phyloP scores from a whole-genome alignment of 2,329 filamentous ascomycete genomes.

The Neopestalotiopsis sp. region DNA sequence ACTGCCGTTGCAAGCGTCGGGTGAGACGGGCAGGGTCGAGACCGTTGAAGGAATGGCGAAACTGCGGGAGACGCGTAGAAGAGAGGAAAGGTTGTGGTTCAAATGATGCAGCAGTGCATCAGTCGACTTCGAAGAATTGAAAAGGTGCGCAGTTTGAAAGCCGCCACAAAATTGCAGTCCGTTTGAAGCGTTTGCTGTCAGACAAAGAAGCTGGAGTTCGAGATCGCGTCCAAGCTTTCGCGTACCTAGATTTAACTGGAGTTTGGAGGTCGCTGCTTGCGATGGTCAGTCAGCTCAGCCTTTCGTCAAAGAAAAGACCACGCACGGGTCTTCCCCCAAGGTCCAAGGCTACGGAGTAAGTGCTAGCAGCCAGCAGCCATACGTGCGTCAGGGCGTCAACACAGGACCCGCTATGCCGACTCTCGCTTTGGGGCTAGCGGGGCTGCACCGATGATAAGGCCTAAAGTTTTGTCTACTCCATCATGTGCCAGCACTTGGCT shows the following conservation, averaged over 20 bases:
- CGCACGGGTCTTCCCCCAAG: neutral
- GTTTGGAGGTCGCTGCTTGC: neutral
- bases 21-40: neutral
- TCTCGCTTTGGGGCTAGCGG: neutral
- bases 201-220: neutral
- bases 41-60: neutral
- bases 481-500: neutral
- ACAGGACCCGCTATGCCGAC: neutral
- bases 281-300: conserved; percentile 2
- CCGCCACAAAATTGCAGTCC: neutral
- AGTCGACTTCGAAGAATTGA: neutral
- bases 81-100: neutral
- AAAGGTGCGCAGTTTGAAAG: neutral
- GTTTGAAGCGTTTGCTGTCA: conserved; percentile 2
- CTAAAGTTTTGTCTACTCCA: neutral
- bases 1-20: neutral
- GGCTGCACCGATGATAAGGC: neutral
- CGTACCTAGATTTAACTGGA: neutral
- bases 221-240: conserved; percentile 8
- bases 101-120: neutral
- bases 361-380: too few species aligned
- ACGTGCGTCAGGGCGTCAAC: too few species aligned
- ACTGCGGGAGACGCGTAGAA: neutral
- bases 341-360: neutral
- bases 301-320: neutral